These are phyloP conservation scores for Penicillium sp. DNA, from an alignment of 2,329 filamentous ascomycete genomes.

Conservation along the genomic window DNA sequence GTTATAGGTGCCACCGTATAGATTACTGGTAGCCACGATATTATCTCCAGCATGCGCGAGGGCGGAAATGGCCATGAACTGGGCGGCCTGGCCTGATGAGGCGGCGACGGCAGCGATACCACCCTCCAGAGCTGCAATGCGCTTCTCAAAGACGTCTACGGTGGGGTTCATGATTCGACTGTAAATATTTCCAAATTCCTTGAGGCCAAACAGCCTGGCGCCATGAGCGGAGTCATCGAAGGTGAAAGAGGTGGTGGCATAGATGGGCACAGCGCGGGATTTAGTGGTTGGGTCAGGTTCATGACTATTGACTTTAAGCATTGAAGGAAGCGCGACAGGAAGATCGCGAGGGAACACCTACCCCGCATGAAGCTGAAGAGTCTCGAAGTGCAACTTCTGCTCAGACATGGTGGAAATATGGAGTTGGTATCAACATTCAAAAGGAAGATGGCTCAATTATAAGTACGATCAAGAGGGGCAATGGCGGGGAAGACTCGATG, in stretches of 20 bases:
- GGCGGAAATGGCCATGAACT: constrained; percentile 84
- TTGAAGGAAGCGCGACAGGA: background rate
- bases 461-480: too few relatives aligned
- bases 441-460: too few relatives aligned
- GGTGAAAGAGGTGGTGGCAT: constrained; percentile 86
- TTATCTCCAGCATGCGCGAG: constrained; percentile 90
- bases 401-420: constrained; percentile 30
- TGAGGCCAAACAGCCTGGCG: constrained; percentile 91
- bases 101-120: constrained; percentile 83
- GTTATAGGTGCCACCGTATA: constrained; percentile 96
- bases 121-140: constrained; percentile 91
- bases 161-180: constrained; percentile 96
- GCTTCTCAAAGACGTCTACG: constrained; percentile 93
- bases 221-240: constrained; percentile 98
- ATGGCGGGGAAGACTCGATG: too few relatives aligned
- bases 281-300: constrained; percentile 79
- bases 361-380: constrained; percentile 82
- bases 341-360: constrained; percentile 41
- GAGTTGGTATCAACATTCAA: background rate
- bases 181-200: constrained; percentile 98
- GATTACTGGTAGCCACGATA: constrained; percentile 84
- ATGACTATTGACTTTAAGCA: constrained; percentile 57
- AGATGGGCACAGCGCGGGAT: constrained; percentile 90
- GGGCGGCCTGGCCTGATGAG: constrained; percentile 83
- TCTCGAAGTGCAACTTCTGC: constrained; percentile 66